phyloP scores from a whole-genome alignment of 2,329 filamentous ascomycete species.

The Curvularia lunata region DNA sequence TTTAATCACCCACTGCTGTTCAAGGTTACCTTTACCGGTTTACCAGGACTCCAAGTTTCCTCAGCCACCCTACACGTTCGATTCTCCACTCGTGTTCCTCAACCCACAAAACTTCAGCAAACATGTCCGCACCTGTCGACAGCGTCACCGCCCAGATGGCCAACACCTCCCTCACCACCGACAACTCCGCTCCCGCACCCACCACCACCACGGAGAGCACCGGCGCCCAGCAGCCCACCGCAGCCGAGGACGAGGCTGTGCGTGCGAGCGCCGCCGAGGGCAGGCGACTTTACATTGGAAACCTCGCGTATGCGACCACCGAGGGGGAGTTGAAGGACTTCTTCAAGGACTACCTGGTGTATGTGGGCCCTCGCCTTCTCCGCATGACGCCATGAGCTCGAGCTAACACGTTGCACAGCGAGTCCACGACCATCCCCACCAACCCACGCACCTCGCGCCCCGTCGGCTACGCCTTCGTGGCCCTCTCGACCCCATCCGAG shows the following conservation, averaged over 20 bases:
- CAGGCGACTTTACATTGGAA: slow-evolving; percentile 99
- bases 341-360: slow-evolving; percentile 99
- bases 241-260: slow-evolving; percentile 84
- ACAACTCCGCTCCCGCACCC: slow-evolving; percentile 22
- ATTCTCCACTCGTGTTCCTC: slow-evolving; percentile 59
- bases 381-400: slow-evolving; percentile 20
- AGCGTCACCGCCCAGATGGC: slow-evolving; percentile 76
- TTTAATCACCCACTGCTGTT: slow-evolving; percentile 41
- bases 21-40: slow-evolving; percentile 49
- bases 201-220: slow-evolving; percentile 53
- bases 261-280: slow-evolving; percentile 98
- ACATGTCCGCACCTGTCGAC: slow-evolving; percentile 85
- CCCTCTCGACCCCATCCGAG: slow-evolving; percentile 91
- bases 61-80: slow-evolving; percentile 44
- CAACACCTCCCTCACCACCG: slow-evolving; percentile 67
- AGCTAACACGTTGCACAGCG: slow-evolving; percentile 63
- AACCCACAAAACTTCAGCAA: slow-evolving; percentile 61
- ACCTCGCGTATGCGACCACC: slow-evolving; percentile 99
- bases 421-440: slow-evolving; percentile 98
- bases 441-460: slow-evolving; percentile 98
- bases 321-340: slow-evolving; percentile 99
- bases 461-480: slow-evolving; percentile 98
- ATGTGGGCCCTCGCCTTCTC: slow-evolving; percentile 58
- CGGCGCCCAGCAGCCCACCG: slow-evolving; percentile 68
- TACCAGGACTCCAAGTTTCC: slow-evolving; percentile 54